A percentile compares a stretch with the other conserved stretches of the same genome.
Conservation (phyloP, 106 monocot genomes). For the Allium fistulosum region DNA sequence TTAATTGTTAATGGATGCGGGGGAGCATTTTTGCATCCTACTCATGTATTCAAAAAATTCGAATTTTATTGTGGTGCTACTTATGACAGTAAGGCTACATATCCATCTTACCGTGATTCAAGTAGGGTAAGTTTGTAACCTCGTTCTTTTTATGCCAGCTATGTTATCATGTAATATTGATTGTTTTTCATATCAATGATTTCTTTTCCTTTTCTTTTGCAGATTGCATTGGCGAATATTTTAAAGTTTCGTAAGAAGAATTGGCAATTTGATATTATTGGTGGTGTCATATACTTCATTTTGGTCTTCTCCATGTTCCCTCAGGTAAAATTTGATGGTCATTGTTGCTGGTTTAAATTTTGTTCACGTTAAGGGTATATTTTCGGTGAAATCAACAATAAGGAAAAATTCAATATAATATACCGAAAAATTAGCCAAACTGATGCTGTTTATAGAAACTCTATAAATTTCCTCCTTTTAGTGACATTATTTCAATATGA, state of each 20-base stretch:
- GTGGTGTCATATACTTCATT: conserved; percentile 84
- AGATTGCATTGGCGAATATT: conserved; percentile 94
- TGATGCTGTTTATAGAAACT: too few relatives aligned
- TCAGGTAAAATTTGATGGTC: conserved; percentile 33
- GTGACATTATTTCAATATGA: neutral
- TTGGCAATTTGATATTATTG: conserved; percentile 95
- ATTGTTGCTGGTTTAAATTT: too few relatives aligned
- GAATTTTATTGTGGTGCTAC: conserved; percentile 45
- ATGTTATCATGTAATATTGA: too few relatives aligned
- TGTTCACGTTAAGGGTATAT: too few relatives aligned
- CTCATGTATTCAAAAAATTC: conserved; percentile 80
- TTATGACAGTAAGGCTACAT: conserved; percentile 66
- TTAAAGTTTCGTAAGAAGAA: conserved; percentile 96
- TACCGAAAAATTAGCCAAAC: too few relatives aligned
- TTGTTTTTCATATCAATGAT: neutral
- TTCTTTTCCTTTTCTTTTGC: conserved; percentile 5
- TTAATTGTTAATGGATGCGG: conserved; percentile 95
- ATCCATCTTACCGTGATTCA: conserved; percentile 87
- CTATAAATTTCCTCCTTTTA: neutral
- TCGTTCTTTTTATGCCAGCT: neutral
- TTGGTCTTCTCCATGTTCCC: conserved; percentile 88
- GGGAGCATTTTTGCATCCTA: conserved; percentile 91
- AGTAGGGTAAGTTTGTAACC: conserved; percentile 38
- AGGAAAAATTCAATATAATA: too few relatives aligned
- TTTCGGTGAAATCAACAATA: too few relatives aligned